phyloP scores from a whole-genome alignment of 257 asterid species.

The Nicotiana knightiana region DNA sequence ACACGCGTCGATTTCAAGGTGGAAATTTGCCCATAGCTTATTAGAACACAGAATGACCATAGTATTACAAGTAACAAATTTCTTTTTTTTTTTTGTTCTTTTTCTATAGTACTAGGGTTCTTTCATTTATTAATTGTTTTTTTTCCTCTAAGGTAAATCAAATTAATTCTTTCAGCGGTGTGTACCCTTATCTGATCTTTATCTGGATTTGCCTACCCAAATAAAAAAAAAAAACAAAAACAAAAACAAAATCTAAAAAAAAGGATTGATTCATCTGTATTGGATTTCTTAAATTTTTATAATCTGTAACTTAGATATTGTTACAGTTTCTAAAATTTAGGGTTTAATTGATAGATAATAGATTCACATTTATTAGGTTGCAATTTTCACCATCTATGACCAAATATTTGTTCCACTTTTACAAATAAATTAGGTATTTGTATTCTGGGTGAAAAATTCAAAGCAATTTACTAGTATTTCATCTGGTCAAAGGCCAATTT shows the following conservation, averaged over 20 bases:
- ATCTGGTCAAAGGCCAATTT: background rate
- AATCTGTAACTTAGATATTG: background rate
- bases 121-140: background rate
- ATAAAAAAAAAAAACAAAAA: background rate
- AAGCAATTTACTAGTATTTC: background rate
- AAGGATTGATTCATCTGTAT: background rate
- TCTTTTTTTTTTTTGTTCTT: background rate
- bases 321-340: background rate
- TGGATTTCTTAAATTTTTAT: background rate
- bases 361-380: background rate
- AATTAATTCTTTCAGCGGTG: background rate
- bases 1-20: conserved; percentile 7
- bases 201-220: background rate
- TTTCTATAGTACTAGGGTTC: background rate
- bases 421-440: background rate
- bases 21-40: background rate
- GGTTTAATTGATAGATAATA: background rate
- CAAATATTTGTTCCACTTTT: background rate
- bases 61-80: background rate
- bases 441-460: background rate
- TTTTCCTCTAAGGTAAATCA: background rate
- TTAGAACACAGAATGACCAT: background rate
- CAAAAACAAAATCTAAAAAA: background rate
- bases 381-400: background rate
- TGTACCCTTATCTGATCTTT: conserved; percentile 6